A percentile compares a stretch with the other conserved stretches of the same genome.
These are phyloP conservation scores for Nemania bipapillata DNA, from an alignment of 2,329 filamentous ascomycete species.

Conservation along the genomic window DNA sequence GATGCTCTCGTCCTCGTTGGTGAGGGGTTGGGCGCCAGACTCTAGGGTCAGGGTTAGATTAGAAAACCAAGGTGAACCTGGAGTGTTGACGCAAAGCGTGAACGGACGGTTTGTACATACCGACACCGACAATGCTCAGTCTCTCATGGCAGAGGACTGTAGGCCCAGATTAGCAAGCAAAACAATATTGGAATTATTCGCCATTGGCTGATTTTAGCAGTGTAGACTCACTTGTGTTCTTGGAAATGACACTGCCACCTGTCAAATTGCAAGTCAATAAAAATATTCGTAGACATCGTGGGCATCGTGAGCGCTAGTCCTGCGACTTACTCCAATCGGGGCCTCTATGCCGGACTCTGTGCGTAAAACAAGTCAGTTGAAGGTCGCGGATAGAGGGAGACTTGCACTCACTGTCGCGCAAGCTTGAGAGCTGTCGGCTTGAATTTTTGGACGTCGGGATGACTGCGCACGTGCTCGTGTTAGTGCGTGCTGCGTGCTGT, in stretches of 20 bases:
- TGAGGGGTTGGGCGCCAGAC: slow-evolving; percentile 92
- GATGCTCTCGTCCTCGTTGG: slow-evolving; percentile 88
- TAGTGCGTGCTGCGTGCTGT: slow-evolving; percentile 24
- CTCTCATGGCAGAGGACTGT: slow-evolving; percentile 95
- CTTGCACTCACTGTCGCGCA: slow-evolving; percentile 84
- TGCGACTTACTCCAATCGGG: slow-evolving; percentile 93
- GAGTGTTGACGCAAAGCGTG: background rate
- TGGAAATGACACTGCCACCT: slow-evolving; percentile 89
- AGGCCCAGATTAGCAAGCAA: slow-evolving; percentile 49
- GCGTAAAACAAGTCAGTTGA: slow-evolving; percentile 56
- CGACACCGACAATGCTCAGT: slow-evolving; percentile 95
- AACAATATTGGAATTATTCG: background rate
- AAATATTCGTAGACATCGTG: slow-evolving; percentile 38
- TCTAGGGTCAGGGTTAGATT: slow-evolving; percentile 63
- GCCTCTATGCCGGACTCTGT: slow-evolving; percentile 93
- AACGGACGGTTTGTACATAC: slow-evolving; percentile 62
- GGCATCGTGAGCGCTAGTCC: slow-evolving; percentile 31
- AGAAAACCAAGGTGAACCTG: background rate
- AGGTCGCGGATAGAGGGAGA: slow-evolving; percentile 23
- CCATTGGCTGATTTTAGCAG: too few species aligned
- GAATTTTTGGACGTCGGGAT: slow-evolving; percentile 95
- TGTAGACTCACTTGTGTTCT: slow-evolving; percentile 83
- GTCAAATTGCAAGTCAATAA: slow-evolving; percentile 42
- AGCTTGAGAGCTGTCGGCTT: slow-evolving; percentile 94
- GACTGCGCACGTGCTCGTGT: slow-evolving; percentile 59